These are phyloP conservation scores for Raffaelea ambrosiae DNA, from an alignment of 2,329 filamentous ascomycete genomes.

Conservation along the genomic window DNA sequence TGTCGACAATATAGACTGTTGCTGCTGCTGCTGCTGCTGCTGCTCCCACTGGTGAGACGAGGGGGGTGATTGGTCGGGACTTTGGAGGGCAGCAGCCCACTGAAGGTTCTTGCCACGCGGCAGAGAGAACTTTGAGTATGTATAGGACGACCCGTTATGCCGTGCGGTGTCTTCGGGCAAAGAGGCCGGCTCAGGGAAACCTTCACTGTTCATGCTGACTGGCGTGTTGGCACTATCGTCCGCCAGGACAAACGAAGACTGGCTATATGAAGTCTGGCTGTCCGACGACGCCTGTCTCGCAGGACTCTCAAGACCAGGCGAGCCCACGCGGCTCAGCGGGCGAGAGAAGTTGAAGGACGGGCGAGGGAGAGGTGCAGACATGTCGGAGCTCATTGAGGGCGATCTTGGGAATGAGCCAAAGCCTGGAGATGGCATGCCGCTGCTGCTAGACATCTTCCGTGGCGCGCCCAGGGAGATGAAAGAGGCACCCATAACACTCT, in stretches of 20 bases:
- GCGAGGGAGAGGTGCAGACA: conserved; percentile 58
- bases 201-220: conserved; percentile 63
- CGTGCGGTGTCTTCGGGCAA: conserved; percentile 34
- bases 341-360: conserved; percentile 91
- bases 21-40: conserved; percentile 20
- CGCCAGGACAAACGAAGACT: conserved; percentile 52
- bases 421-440: conserved; percentile 47
- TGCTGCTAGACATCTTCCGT: conserved; percentile 73
- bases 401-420: conserved; percentile 61
- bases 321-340: conserved; percentile 68
- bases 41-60: conserved; percentile 58
- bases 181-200: conserved; percentile 44
- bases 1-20: no score
- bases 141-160: conserved; percentile 60
- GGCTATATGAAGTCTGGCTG: conserved; percentile 50
- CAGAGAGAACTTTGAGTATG: conserved; percentile 75
- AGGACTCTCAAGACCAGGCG: conserved; percentile 48
- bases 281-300: conserved; percentile 57
- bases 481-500: conserved; percentile 42
- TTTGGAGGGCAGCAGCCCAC: conserved; percentile 45
- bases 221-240: conserved; percentile 62
- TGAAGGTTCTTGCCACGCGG: conserved; percentile 76
- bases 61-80: conserved; percentile 42
- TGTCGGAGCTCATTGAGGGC: conserved; percentile 77
- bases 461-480: conserved; percentile 52